Percentiles rank a stretch among this genome's conserved stretches.
phyloP scores from a whole-genome alignment of 371 early-diverging fungal species.

The Umbelopsis sp. region DNA sequence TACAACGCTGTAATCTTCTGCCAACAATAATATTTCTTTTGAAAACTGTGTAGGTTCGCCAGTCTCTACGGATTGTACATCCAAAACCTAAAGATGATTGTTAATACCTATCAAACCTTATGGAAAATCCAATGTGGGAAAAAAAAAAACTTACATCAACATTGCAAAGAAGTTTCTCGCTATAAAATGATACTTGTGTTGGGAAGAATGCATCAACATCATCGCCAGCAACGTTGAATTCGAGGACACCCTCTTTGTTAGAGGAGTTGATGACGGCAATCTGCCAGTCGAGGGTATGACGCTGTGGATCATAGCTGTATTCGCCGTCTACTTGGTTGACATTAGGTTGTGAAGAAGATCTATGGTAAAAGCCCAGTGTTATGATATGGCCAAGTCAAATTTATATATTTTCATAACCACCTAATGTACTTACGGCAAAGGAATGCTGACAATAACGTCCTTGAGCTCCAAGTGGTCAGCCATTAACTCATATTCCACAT shows the following conservation, averaged over 20 bases:
- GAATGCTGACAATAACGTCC: constrained; percentile 88
- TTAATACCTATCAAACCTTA: background rate
- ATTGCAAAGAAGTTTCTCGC: constrained; percentile 71
- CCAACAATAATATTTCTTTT: constrained; percentile 63
- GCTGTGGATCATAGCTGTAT: constrained; percentile 74
- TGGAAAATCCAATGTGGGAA: constrained; percentile 21
- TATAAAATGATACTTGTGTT: constrained; percentile 78
- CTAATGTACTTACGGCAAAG: constrained; percentile 73
- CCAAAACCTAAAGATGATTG: constrained; percentile 33
- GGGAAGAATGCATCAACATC: constrained; percentile 91
- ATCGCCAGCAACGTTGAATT: constrained; percentile 83
- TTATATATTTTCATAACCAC: background rate
- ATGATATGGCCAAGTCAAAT: background rate
- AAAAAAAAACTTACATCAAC: constrained; percentile 64
- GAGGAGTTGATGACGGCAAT: constrained; percentile 78
- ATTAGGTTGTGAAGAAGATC: constrained; percentile 67
- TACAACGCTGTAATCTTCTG: constrained; percentile 77
- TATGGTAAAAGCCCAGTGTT: constrained; percentile 26
- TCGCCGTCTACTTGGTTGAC: constrained; percentile 82
- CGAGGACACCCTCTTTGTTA: constrained; percentile 80
- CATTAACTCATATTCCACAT: constrained; percentile 92
- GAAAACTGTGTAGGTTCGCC: constrained; percentile 64
- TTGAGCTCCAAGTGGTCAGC: constrained; percentile 75
- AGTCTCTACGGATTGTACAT: constrained; percentile 58
- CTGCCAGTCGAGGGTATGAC: constrained; percentile 84